Percentiles rank a stretch among this genome's conserved stretches.
Evolutionary conservation across 257 asterid species (phyloP).

Genomic region (Solanum appendiculatum): DNA sequence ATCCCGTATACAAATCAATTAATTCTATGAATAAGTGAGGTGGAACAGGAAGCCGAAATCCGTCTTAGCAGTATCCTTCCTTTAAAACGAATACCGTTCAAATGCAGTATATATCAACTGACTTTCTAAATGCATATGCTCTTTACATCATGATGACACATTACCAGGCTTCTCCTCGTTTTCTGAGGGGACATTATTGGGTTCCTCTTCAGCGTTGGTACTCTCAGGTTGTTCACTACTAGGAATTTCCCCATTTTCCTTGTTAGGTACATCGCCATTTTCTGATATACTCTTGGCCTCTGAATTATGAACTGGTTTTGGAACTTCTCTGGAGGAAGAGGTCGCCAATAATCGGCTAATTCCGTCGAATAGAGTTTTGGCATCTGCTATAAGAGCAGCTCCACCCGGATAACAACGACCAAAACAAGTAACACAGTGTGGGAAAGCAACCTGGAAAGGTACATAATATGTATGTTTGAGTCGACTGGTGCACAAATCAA

Average conservation of each 20-base stretch:
- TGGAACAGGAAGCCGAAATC: no score
- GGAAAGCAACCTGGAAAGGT: conserved; percentile 59
- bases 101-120: not conserved
- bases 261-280: conserved; percentile 45
- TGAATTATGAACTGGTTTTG: conserved; percentile 36
- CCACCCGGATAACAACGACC: conserved; percentile 92
- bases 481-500: not conserved
- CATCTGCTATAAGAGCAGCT: conserved; percentile 56
- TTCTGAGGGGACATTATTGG: conserved; percentile 4
- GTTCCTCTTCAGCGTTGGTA: conserved; percentile 28
- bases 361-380: conserved; percentile 65
- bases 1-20: no score
- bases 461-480: not conserved
- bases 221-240: conserved; percentile 31
- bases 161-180: conserved; percentile 23
- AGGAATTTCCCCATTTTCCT: conserved; percentile 43
- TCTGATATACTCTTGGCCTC: conserved; percentile 37
- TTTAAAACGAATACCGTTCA: no score
- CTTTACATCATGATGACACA: not conserved
- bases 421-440: conserved; percentile 73
- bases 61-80: no score
- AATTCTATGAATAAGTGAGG: no score
- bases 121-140: not conserved
- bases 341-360: conserved; percentile 48
- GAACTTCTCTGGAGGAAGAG: conserved; percentile 52